Conservation (phyloP, 495 filamentous ascomycete genomes). For the Podospora pseudoanserina region DNA sequence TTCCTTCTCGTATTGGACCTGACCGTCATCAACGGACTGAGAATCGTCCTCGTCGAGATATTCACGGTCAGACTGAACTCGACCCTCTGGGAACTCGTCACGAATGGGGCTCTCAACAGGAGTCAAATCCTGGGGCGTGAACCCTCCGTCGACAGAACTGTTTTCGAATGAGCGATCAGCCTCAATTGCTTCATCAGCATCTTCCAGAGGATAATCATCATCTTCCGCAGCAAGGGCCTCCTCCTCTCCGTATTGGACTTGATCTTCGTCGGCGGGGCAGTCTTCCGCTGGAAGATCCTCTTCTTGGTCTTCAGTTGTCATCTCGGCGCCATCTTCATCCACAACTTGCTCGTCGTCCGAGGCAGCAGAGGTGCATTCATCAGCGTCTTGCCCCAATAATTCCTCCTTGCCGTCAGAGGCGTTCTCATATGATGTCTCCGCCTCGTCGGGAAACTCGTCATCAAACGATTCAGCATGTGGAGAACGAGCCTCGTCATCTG, state of each 20-base stretch:
- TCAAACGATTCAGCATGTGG: not conserved
- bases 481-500: not conserved
- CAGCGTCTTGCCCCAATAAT: not conserved
- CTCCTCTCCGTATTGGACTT: not conserved
- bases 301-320: not conserved
- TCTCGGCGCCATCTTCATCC: not conserved
- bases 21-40: not conserved
- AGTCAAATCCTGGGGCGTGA: not conserved
- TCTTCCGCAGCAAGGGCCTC: not conserved
- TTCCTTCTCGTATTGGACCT: too few relatives aligned
- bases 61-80: not conserved
- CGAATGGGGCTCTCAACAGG: not conserved
- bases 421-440: not conserved
- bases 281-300: not conserved
- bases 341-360: not conserved
- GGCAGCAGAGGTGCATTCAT: not conserved
- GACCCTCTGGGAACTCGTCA: not conserved
- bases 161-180: too few relatives aligned
- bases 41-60: not conserved
- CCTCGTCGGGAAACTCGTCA: not conserved
- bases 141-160: too few relatives aligned
- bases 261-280: not conserved
- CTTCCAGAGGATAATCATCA: not conserved
- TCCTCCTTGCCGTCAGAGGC: not conserved
- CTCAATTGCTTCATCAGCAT: not conserved